Conservation (phyloP, 257 asterid species). For the Penstemon eatonii region DNA sequence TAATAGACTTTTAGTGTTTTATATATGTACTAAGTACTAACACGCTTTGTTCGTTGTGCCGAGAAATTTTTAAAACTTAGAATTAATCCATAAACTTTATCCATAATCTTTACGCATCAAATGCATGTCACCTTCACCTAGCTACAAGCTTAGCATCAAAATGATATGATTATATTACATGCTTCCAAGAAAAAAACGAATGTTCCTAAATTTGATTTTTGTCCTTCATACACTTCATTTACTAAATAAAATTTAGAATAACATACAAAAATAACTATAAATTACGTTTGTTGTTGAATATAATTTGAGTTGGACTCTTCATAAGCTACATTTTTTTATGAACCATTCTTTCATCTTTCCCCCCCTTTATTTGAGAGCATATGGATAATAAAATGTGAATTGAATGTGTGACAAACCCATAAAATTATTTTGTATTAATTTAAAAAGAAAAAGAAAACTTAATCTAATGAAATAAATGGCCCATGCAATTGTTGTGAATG, state of each 20-base stretch:
- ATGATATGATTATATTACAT: background rate
- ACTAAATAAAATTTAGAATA: background rate
- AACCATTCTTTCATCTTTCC: too few species aligned
- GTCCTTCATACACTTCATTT: slow-evolving; percentile 9
- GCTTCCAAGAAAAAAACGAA: background rate
- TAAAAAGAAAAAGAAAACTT: too few species aligned
- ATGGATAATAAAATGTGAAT: too few species aligned
- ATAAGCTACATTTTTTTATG: too few species aligned
- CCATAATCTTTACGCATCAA: background rate
- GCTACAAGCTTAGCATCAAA: background rate
- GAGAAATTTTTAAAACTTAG: background rate
- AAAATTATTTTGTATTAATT: too few species aligned
- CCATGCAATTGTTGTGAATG: background rate
- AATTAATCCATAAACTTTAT: background rate
- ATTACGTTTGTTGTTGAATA: too few species aligned
- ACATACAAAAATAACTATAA: too few species aligned
- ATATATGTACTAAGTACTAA: background rate
- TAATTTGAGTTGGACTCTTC: too few species aligned
- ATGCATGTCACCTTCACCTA: background rate
- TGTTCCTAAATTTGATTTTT: background rate
- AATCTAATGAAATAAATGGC: too few species aligned
- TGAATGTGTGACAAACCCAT: too few species aligned
- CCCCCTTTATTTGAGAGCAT: too few species aligned
- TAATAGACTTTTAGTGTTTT: too few species aligned
- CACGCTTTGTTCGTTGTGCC: background rate